Evolutionary conservation across 306 rosid genomes (phyloP), one percentile per base, ranked within the genome.

Genomic region (Nissolia schottii): DNA sequence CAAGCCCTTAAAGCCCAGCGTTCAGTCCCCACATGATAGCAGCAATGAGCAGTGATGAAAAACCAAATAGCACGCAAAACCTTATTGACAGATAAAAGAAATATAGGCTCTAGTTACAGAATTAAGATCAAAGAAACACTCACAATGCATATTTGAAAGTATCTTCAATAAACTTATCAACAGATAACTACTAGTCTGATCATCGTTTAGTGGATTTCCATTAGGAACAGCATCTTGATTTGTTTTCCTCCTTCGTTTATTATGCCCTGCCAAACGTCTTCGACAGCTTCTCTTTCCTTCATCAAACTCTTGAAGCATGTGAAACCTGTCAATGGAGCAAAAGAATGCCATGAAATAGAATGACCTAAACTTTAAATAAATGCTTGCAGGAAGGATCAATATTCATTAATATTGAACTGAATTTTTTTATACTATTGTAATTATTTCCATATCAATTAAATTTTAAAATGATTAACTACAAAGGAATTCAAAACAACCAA

Each of bases 211-310:
- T 12, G 87, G 18, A 74, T 38, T 77, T 80, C 85, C 87, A 77
- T 74, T 80, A 14, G 86, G 83, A 82, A 66, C 79, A 74, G 83
- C 51, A 16, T 79, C 87, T 0, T 75, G 66, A 79, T 82, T 85
- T 31, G 85, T 82, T 73, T 85, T 85, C 77, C 89, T 82, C 73
- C 89, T 82, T 3, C 89, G 65, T 66, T 82, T 82, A 70, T 85
- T 85, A 63, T 85, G 89, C 34, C 89, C 89, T 0, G 89, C 89
- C 87, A 85, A 61, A 27, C 89, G 89, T 61, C 89, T 82, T 24
- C 89, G 85, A 34, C 89, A 85, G 64, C 89, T 85, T 85, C 89
- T 82, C 79, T 85, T 85, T 58, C 89, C 89, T 66, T 85, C 89
- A 77, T 85, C 89, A 77, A 85, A 85, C 77, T 85, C 89, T 68